A percentile compares a stretch with the other conserved stretches of the same genome.
phyloP scores from a whole-genome alignment of 805 yeast species.

The Metschnikowia matae region DNA sequence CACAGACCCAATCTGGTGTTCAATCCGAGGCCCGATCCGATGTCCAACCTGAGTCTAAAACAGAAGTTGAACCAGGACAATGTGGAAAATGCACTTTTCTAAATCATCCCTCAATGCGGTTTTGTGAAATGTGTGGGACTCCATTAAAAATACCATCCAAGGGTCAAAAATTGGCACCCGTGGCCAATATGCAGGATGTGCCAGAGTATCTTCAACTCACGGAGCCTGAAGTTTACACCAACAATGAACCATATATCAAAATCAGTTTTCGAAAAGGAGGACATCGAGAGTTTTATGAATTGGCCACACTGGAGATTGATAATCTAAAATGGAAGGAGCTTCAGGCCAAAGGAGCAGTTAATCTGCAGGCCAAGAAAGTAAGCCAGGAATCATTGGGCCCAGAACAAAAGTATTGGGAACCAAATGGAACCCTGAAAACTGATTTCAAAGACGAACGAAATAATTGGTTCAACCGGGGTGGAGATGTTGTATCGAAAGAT shows the following conservation, averaged over 20 bases:
- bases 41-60: too few species aligned
- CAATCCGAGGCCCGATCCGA: background rate
- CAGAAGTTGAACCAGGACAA: conserved; percentile 21
- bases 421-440: too few species aligned
- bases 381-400: too few species aligned
- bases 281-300: conserved; percentile 47
- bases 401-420: too few species aligned
- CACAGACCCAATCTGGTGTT: too few species aligned
- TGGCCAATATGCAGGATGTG: background rate
- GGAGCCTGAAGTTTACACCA: conserved; percentile 32
- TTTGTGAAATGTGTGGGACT: conserved; percentile 87
- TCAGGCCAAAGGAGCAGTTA: conserved; percentile 25
- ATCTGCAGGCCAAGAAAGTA: conserved; percentile 21
- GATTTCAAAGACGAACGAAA: too few species aligned
- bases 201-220: conserved; percentile 25
- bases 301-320: conserved; percentile 40
- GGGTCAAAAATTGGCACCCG: background rate
- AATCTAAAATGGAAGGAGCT: conserved; percentile 47
- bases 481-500: too few species aligned
- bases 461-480: too few species aligned
- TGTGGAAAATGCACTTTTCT: conserved; percentile 69
- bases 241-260: conserved; percentile 45
- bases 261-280: conserved; percentile 77
- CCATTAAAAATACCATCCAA: conserved; percentile 7
- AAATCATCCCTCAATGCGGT: conserved; percentile 72